Conservation (phyloP, 805 yeast species). For the Lachancea dasiensis region DNA sequence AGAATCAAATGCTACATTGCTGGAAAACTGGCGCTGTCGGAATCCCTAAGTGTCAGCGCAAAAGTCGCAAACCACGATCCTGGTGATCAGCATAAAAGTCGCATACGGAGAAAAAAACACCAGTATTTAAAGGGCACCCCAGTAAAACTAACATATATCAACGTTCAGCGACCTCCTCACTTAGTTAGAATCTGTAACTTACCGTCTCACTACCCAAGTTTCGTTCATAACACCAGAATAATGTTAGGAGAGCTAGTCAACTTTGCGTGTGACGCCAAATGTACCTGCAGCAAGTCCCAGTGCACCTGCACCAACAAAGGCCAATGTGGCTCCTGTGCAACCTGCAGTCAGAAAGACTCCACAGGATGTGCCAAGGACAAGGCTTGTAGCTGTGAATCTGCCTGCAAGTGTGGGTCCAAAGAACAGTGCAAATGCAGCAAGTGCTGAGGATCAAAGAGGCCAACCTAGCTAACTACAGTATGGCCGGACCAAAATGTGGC, state of each 20-base stretch:
- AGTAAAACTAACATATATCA: too few species aligned
- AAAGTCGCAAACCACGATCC: too few species aligned
- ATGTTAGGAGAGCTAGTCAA: constrained; percentile 8
- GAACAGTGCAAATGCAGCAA: constrained; percentile 6
- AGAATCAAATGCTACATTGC: too few species aligned
- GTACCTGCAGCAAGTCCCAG: constrained; percentile 6
- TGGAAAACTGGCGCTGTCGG: too few species aligned
- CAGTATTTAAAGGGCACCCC: too few species aligned
- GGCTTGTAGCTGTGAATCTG: constrained; percentile 4
- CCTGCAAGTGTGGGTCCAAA: constrained; percentile 11
- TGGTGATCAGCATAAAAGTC: constrained; percentile 1
- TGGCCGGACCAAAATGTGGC: too few species aligned
- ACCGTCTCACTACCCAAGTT: too few species aligned
- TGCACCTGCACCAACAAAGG: constrained; percentile 6
- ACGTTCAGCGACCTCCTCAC: too few species aligned
- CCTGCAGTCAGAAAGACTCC: constrained; percentile 1
- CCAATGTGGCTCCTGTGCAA: constrained; percentile 3
- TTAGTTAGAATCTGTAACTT: too few species aligned
- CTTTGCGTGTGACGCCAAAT: constrained; percentile 7
- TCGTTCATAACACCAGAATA: not conserved
- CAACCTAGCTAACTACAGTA: too few species aligned
- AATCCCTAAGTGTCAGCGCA: too few species aligned
- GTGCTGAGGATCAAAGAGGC: not conserved
- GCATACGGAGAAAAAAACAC: too few species aligned
- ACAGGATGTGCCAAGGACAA: constrained; percentile 5